Base-by-base conservation (phyloP, 768 basidiomycete genomes). In the Trametes villosa region DNA sequence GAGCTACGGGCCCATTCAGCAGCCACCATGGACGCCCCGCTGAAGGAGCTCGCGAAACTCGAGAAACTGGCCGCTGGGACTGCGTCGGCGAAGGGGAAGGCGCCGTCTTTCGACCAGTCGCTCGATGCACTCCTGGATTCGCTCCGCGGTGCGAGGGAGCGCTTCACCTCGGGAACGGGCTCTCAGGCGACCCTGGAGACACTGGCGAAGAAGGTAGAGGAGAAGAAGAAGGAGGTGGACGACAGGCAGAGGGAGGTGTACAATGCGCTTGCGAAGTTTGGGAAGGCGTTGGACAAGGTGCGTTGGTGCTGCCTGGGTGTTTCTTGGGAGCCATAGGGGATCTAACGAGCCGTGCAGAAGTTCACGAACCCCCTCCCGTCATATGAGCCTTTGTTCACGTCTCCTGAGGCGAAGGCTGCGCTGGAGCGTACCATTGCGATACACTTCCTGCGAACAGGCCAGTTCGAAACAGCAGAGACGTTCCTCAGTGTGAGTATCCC, bases 271-370 rank as follows among this genome's bases (percentile, higher is more conserved):
- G 83, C 86, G 27, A 85, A 85, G 65, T 79, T 96, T 36, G 93
- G 92, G 29, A 98, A 95, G 75, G 82, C 86, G 0, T 74, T 98
- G 71, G 96, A 98, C 70, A 98, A 97, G 88, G 96, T 92, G 57
- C 42, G 80, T 26, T 20, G 9, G 17, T n/a, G n/a, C n/a, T n/a
- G n/a, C 22, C 18, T 38, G 17, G 26, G 15, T 22, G 33, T 15
- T 22, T 58, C 41, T 33, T 36, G 33, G 18, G 20, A n/a, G 38
- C 29, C 22, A 29, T 34, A n/a, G 15, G 22, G 27, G 40, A 26
- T 30, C 30, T 13, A 38, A 38, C 13, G 24, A 18, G 6, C 2
- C 15, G 9, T 38, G n/a, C 49, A 92, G 89, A 74, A 65, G 66
- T 77, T 75, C 50, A 53, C 74, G 79, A 83, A 82, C 81, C 86